Evolutionary conservation across 768 basidiomycete species (phyloP).

Genomic region (Chalciporus sphaerocephalus): DNA sequence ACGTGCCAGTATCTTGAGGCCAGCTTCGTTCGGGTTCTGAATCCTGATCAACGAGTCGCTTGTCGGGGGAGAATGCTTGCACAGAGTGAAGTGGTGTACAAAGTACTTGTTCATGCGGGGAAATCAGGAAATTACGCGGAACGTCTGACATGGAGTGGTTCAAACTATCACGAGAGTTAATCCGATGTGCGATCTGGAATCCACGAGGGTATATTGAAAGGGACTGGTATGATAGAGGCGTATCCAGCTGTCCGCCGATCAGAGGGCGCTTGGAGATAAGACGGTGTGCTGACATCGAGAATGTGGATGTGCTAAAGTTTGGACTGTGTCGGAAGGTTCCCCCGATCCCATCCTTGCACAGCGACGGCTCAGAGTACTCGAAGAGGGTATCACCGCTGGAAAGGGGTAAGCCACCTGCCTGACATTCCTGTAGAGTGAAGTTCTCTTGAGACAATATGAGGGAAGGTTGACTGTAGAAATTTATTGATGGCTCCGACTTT

Average conservation of each 20-base stretch:
- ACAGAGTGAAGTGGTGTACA: conserved; percentile 26
- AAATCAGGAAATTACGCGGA: conserved; percentile 12
- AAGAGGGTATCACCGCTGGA: conserved; percentile 11
- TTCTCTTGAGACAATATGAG: conserved; percentile 7
- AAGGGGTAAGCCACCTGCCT: background rate
- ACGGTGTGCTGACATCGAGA: conserved; percentile 32
- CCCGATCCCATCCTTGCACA: conserved; percentile 14
- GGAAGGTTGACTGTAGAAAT: conserved; percentile 4
- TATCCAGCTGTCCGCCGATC: conserved; percentile 18
- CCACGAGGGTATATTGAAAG: conserved; percentile 9
- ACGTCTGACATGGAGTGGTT: conserved; percentile 3
- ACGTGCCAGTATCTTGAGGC: conserved; percentile 13
- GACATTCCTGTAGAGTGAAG: conserved; percentile 8
- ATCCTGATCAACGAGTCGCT: conserved; percentile 1
- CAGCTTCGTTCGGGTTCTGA: conserved; percentile 15
- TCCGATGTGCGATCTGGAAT: conserved; percentile 16
- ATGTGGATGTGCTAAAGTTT: conserved; percentile 11
- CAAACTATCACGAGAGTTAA: conserved; percentile 11
- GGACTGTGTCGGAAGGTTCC: conserved; percentile 10
- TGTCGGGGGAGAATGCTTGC: conserved; percentile 18
- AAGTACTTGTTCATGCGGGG: conserved; percentile 29
- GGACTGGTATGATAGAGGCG: conserved; percentile 9
- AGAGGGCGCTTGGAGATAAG: conserved; percentile 29
- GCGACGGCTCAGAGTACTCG: conserved; percentile 11
- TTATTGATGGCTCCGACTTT: conserved; percentile 4